Conservation (phyloP, 1,139 yeast genomes). For the Zhuliangozyma parablackwelliae region DNA sequence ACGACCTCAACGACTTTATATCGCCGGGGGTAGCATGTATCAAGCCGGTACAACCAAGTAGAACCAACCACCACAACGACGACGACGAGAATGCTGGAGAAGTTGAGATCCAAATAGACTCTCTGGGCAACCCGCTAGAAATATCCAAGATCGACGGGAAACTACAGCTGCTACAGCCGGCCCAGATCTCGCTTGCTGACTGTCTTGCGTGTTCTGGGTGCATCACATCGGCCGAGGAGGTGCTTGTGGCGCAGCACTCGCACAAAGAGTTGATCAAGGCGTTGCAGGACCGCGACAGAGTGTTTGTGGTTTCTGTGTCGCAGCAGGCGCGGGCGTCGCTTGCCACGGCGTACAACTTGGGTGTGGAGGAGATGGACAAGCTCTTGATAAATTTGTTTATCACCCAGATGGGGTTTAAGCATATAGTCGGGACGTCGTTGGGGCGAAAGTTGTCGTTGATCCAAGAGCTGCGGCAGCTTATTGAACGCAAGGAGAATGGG, state of each 20-base stretch:
- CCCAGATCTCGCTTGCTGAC: slow-evolving; percentile 85
- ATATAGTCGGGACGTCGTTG: slow-evolving; percentile 78
- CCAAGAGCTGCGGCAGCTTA: slow-evolving; percentile 50
- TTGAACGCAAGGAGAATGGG: slow-evolving; percentile 14
- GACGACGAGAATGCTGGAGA: slow-evolving; percentile 22
- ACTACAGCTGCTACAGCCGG: slow-evolving; percentile 56
- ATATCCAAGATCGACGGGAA: slow-evolving; percentile 58
- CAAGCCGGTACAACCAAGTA: slow-evolving; percentile 40
- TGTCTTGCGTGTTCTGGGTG: slow-evolving; percentile 98
- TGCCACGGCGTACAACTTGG: slow-evolving; percentile 59
- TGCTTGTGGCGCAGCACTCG: slow-evolving; percentile 84
- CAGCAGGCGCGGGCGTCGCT: slow-evolving; percentile 85
- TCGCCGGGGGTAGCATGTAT: slow-evolving; percentile 94
- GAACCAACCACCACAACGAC: background rate
- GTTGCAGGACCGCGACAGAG: slow-evolving; percentile 29
- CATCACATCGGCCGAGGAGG: slow-evolving; percentile 94
- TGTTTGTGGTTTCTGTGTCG: slow-evolving; percentile 74
- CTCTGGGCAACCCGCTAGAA: slow-evolving; percentile 66
- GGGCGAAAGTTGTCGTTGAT: slow-evolving; percentile 71
- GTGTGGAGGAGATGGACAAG: slow-evolving; percentile 56
- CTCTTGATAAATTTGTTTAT: slow-evolving; percentile 56
- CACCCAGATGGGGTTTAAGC: slow-evolving; percentile 60
- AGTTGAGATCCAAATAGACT: slow-evolving; percentile 63
- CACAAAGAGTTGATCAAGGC: slow-evolving; percentile 72
- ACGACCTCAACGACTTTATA: slow-evolving; percentile 90